Evolutionary conservation across 108 stramenopile species (phyloP).

Genomic region (Pseudonitzschia multistriata): DNA sequence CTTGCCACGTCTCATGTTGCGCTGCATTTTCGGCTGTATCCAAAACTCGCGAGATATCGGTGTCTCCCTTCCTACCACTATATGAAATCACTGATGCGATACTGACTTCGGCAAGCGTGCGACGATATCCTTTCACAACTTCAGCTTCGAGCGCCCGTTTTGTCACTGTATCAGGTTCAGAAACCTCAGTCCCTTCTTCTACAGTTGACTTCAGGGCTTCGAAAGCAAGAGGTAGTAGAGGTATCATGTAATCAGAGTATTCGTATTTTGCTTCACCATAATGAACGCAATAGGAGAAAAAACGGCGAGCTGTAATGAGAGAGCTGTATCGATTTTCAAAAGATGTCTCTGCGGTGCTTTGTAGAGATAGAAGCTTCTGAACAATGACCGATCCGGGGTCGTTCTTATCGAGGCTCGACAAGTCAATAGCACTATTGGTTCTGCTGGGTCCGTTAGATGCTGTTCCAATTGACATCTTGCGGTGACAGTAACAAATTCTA

Average conservation of each 20-base stretch:
- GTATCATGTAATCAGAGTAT: conserved; percentile 71
- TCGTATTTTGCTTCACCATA: conserved; percentile 82
- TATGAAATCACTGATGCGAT: conserved; percentile 65
- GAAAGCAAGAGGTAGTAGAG: conserved; percentile 76
- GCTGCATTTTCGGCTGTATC: conserved; percentile 44
- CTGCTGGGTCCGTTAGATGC: conserved; percentile 31
- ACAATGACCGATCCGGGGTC: conserved; percentile 69
- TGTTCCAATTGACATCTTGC: conserved; percentile 43
- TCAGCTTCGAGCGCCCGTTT: conserved; percentile 79
- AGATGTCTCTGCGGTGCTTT: conserved; percentile 30
- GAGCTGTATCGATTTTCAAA: conserved; percentile 68
- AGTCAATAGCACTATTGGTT: conserved; percentile 20
- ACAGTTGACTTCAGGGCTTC: conserved; percentile 59
- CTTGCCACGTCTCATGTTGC: conserved; percentile 77
- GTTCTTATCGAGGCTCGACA: conserved; percentile 17
- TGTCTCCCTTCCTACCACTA: conserved; percentile 39
- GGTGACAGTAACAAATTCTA: conserved; percentile 75
- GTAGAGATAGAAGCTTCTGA: conserved; percentile 44
- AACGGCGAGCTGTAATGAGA: conserved; percentile 78
- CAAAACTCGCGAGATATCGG: conserved; percentile 69
- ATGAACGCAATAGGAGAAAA: conserved; percentile 79
- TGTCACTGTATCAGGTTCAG: conserved; percentile 57
- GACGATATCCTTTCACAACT: conserved; percentile 78
- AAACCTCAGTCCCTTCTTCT: conserved; percentile 32
- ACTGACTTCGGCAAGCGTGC: conserved; percentile 75